phyloP scores from a whole-genome alignment of 257 asterid genomes.

The Jacaranda mimosifolia region DNA sequence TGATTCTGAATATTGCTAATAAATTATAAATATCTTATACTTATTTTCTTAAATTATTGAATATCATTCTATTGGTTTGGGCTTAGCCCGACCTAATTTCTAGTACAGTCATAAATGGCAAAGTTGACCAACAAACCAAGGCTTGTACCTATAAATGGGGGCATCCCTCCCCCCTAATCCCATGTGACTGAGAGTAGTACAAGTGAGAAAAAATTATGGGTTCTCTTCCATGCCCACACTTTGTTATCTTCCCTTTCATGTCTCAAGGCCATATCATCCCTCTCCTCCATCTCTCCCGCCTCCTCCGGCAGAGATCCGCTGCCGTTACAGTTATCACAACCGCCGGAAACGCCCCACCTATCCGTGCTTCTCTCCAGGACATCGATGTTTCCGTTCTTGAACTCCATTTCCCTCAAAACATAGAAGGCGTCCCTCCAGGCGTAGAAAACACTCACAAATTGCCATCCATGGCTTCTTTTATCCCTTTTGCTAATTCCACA shows the following conservation, averaged over 20 bases:
- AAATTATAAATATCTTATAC: too few species aligned
- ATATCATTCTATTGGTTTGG: too few species aligned
- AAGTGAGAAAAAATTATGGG: conserved; percentile 45
- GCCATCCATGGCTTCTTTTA: conserved; percentile 51
- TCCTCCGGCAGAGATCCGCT: conserved; percentile 59
- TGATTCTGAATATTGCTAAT: too few species aligned
- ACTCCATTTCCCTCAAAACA: conserved; percentile 66
- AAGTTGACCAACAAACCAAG: too few species aligned
- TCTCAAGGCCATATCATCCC: conserved; percentile 82
- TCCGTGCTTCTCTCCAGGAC: conserved; percentile 50
- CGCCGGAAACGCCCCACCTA: conserved; percentile 54
- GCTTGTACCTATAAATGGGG: too few species aligned
- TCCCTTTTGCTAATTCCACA: conserved; percentile 49
- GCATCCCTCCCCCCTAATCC: too few species aligned
- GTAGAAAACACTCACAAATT: conserved; percentile 71
- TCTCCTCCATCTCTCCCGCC: conserved; percentile 72
- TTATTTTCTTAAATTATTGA: too few species aligned
- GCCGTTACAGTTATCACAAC: conserved; percentile 76
- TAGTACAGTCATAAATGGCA: too few species aligned
- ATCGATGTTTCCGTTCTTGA: conserved; percentile 47
- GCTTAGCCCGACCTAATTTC: too few species aligned
- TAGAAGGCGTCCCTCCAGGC: conserved; percentile 61
- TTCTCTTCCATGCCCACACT: conserved; percentile 53
- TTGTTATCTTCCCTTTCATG: conserved; percentile 74
- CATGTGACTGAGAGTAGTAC: too few species aligned